Base-by-base conservation (phyloP, 139 green algal genomes). In the Chlorella sp. region DNA sequence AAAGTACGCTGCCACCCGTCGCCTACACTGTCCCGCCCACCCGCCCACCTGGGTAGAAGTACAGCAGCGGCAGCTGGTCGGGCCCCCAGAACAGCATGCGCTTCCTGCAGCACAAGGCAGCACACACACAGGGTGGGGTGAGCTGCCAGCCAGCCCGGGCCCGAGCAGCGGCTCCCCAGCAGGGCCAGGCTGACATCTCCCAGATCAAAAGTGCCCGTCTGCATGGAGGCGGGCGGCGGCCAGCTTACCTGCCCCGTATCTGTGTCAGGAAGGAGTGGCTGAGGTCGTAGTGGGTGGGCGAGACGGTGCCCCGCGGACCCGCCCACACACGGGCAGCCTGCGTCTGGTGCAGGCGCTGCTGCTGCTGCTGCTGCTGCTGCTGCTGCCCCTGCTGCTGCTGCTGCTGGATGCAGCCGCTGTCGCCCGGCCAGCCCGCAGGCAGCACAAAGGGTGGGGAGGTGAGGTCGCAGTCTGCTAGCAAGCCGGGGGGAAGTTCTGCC, bases 61-160 rank as follows among this genome's bases (percentile, higher is more conserved):
- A 88, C 28, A 88, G 68, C 36, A 24, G 24, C 11, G 84, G 84
- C 84, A 81, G 68, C 66, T 81, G 14, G 68, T 80, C 84, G 84
- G 84, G 84, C 39, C 28, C 39, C 84, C 84, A 88, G 39, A 88
- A 88, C 37, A 81, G 84, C 84, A 88, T 88, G 84, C 84, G 68
- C 84, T 88, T 88, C 40, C 84, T 88, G 84, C 64, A 81, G 71
- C 3, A 21, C 11, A 32, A 4, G 66, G 3, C 9, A 22, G n/a
- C 71, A 79, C n/a, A 26, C 64, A 71, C 15, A 30, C 26, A 1
- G 39, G 42, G 39, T 19, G 39, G 21, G 40, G 11, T 24, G 12
- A 64, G 79, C 26, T 16, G 42, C 12, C 40, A 30, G 79, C 3
- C 0, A 32, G 40, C 16, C 77, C n/a, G n/a, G 24, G 77, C 16